phyloP scores from a whole-genome alignment of 352 stramenopile species.

The Phytopythium sindhum region DNA sequence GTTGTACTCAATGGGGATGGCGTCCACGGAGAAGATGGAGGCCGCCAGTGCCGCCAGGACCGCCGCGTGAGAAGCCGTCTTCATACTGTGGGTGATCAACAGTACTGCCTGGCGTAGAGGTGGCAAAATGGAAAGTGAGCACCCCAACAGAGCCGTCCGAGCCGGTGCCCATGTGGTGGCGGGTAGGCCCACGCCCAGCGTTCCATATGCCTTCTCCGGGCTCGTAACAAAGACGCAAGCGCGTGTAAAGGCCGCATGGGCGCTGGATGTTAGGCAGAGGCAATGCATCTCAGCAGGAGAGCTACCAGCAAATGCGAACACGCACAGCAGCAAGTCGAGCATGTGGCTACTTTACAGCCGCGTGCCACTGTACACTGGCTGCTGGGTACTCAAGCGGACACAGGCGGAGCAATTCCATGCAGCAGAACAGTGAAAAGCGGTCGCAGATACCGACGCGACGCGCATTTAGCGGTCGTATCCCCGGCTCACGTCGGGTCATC shows the following conservation, averaged over 20 bases:
- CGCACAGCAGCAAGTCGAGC: not conserved
- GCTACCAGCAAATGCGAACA: not conserved
- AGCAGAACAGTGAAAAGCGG: not conserved
- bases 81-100: not conserved
- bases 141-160: not conserved
- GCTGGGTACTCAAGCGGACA: not conserved
- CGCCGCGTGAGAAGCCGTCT: not conserved
- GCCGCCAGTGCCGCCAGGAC: not conserved
- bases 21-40: not conserved
- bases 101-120: not conserved
- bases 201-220: not conserved
- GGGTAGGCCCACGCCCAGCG: not conserved
- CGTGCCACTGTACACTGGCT: not conserved
- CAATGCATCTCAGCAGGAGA: not conserved
- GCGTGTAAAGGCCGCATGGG: not conserved
- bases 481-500: not conserved
- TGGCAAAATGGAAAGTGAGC: not conserved
- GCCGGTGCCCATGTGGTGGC: not conserved
- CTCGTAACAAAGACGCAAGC: not conserved
- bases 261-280: not conserved
- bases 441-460: not conserved
- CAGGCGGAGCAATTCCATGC: not conserved
- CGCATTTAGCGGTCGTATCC: not conserved
- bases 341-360: constrained; percentile 1
- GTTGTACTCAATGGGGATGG: constrained; percentile 29